Evolutionary conservation across 768 basidiomycete species (phyloP), one percentile per base, ranked within the genome.

Genomic region (Mycena rebaudengoi): DNA sequence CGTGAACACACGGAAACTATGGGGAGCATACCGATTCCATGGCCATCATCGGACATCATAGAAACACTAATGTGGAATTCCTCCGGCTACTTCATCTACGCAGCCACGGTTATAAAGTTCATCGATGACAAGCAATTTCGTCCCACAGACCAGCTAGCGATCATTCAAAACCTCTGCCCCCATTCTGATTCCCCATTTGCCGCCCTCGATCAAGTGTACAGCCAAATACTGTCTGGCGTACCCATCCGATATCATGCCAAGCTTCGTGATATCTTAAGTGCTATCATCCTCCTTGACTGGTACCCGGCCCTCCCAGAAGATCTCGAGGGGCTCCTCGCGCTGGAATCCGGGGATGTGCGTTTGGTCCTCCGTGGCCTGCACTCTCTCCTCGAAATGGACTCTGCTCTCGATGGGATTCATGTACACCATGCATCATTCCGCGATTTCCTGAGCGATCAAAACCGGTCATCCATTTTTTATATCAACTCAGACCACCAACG

Each of bases 1-100:
- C 50, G 50, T 33, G 50, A 52, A 25, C 50, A 52, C 14, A 20
- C 23, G 4, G 51, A 53, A 20, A 55, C 53, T 16, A 55, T 55
- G 53, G 8, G 10, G 11, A n/a, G 16, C 2, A 18, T 33, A 1
- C 41, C 40, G 3, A 30, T 5, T 5, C 53, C 53, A 3, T 55
- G 53, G 53, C 53, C 53, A 4, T 43, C 40, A 1, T 10, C 3
- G 4, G n/a, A 40, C 7, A 25, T 54, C n/a, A 41, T 54, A 10
- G 2, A 43, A 16, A 29, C 3, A 2, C 28, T 54, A 18, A 40
- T 54, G 2, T 28, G 4, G 14, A 28, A n/a, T 28, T 54, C 39
- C 5, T 52, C 50, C 21, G 49, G 49, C 16, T 50, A 50, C 21
- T 50, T 50, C 49, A 35, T 50, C 21, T 50, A 50, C 32, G 50